A percentile compares a stretch with the other conserved stretches of the same genome.
Evolutionary conservation across 2,329 filamentous ascomycete species (phyloP).

Genomic region (Cryphonectria parasitica): DNA sequence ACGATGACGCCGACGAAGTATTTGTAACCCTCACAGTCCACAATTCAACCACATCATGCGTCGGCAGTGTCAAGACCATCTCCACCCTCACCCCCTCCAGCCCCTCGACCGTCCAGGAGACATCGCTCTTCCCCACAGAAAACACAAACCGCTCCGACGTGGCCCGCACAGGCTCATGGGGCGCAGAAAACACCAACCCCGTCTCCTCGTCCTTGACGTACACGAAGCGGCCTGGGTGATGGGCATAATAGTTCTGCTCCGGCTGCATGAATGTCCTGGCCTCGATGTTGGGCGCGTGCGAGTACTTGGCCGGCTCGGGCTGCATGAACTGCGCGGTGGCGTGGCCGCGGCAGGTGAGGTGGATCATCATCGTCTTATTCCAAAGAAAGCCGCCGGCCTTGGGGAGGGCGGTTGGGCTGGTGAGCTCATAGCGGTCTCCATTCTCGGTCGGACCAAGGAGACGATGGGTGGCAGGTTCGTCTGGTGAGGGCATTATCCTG

Average conservation of each 20-base stretch:
- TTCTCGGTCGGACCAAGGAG: slow-evolving; percentile 44
- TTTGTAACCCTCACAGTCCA: slow-evolving; percentile 60
- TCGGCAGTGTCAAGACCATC: slow-evolving; percentile 56
- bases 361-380: slow-evolving; percentile 66
- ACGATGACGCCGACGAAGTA: slow-evolving; percentile 37
- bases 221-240: slow-evolving; percentile 62
- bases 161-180: slow-evolving; percentile 58
- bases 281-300: slow-evolving; percentile 61
- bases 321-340: slow-evolving; percentile 64
- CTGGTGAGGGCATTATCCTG: slow-evolving; percentile 6
- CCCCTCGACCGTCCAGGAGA: slow-evolving; percentile 57
- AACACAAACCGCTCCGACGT: slow-evolving; percentile 54
- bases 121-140: slow-evolving; percentile 58
- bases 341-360: slow-evolving; percentile 62
- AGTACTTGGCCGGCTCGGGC: slow-evolving; percentile 63
- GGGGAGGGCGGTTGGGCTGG: slow-evolving; percentile 58
- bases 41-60: slow-evolving; percentile 58
- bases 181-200: slow-evolving; percentile 55
- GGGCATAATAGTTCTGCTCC: slow-evolving; percentile 61
- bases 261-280: slow-evolving; percentile 65
- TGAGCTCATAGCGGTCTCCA: slow-evolving; percentile 59
- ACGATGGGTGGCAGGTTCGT: background rate
- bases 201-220: slow-evolving; percentile 62
- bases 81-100: slow-evolving; percentile 52
- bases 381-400: slow-evolving; percentile 61